Base-by-base conservation (phyloP, 805 yeast species). In the Starmerella potacharoeniae region DNA sequence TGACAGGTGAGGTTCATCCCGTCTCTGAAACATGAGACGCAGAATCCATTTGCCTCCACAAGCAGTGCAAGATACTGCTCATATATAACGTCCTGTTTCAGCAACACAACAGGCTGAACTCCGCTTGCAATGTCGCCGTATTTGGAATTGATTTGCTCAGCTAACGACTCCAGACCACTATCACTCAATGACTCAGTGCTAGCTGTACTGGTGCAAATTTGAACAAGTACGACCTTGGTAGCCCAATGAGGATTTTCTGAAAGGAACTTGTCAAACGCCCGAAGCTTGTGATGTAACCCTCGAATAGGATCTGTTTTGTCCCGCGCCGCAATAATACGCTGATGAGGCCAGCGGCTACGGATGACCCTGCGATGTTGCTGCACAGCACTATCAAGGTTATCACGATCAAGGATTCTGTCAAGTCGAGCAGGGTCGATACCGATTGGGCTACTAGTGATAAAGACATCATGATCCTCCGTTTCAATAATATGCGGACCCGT, bases 1-100 rank as follows among this genome's bases (percentile, higher is more conserved):
- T 93, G 98, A 62, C 96, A 91, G 0, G 97, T 90, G 65, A 93
- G 75, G 64, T 93, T 93, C 89, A 93, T 86, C 30, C 98, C 98
- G 69, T 93, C 98, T 66, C 98, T 82, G 75, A 91, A 78, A 1
- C 96, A 86, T 9, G 95, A 82, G 1, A 91, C 96, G 45, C 86
- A 81, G 65, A 93, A 93, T 0, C 81, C 75, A 61, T 87, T 95
- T 1, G 97, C 96, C 66, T 89, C 97, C 39, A 81, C 73, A 47
- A 86, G 77, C 50, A 93, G 71, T 0, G 96, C 97, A 56, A 93
- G 68, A 66, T 93, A 93, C 69, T 93, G 97, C 54, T 81, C 84
- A 66, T 86, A 91, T 40, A 82, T 90, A 53, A 93, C 79, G 62
- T 91, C 97, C 67, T 88, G 95, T 61, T 87, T 91, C 49, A 93